These are phyloP conservation scores for Pseudevernia furfuracea DNA, from an alignment of 495 filamentous ascomycete species.

Conservation along the genomic window DNA sequence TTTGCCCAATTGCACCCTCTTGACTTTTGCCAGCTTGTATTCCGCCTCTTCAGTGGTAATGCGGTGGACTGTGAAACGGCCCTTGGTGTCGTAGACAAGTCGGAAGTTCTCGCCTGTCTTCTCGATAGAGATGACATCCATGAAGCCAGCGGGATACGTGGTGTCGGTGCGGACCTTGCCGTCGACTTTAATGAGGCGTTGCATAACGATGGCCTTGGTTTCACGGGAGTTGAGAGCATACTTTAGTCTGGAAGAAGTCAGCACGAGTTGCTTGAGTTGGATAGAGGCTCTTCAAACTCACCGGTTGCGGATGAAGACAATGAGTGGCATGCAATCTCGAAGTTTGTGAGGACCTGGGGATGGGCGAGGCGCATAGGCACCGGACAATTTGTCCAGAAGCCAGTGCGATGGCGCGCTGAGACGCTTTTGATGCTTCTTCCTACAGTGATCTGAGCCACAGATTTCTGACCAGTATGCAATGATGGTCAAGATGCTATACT, in stretches of 20 bases:
- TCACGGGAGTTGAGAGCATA: conserved; percentile 98
- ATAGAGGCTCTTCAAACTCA: conserved; percentile 26
- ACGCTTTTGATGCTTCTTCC: conserved; percentile 99
- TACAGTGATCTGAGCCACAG: conserved; percentile 34
- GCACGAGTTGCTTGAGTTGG: not conserved
- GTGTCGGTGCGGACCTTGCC: conserved; percentile 98
- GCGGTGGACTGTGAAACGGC: conserved; percentile 98
- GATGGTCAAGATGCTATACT: conserved; percentile 30
- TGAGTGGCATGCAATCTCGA: conserved; percentile 95
- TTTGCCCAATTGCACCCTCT: conserved; percentile 96
- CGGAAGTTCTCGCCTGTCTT: conserved; percentile 99
- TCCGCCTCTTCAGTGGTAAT: conserved; percentile 95
- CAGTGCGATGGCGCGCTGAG: conserved; percentile 97
- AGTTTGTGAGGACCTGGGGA: conserved; percentile 98
- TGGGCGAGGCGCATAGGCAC: conserved; percentile 91
- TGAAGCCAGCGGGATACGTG: conserved; percentile 96
- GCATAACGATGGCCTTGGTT: conserved; percentile 96
- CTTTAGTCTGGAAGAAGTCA: conserved; percentile 60
- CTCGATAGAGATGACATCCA: conserved; percentile 98
- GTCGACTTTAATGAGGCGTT: conserved; percentile 99
- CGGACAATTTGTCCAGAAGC: conserved; percentile 98
- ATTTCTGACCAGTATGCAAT: not conserved
- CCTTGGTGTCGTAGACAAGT: conserved; percentile 99
- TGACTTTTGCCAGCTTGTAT: conserved; percentile 99
- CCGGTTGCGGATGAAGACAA: conserved; percentile 97